phyloP scores from a whole-genome alignment of 2,329 filamentous ascomycete genomes.

The Blumeriella jaapii region DNA sequence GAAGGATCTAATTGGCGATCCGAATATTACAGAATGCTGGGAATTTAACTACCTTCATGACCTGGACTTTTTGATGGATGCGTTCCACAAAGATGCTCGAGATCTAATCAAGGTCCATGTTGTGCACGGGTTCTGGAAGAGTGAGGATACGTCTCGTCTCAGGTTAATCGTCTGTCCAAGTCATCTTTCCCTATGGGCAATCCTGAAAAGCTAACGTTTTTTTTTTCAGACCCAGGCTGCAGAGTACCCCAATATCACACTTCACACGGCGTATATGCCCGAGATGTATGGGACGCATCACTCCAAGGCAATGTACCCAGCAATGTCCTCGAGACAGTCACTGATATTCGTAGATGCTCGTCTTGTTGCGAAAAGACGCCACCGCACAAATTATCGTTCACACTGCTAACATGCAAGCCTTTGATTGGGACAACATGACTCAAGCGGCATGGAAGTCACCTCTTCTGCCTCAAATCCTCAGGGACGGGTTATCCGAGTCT shows the following conservation, averaged over 20 bases:
- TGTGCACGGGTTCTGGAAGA: slow-evolving; percentile 56
- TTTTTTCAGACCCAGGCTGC: slow-evolving; percentile 44
- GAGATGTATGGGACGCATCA: slow-evolving; percentile 81
- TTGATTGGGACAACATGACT: slow-evolving; percentile 81
- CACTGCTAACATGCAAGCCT: slow-evolving; percentile 82
- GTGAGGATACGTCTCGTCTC: slow-evolving; percentile 44
- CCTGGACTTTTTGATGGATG: slow-evolving; percentile 46
- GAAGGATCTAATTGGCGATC: slow-evolving; percentile 47
- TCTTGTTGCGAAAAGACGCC: slow-evolving; percentile 69
- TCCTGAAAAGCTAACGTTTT: background rate
- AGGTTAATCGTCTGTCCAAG: slow-evolving; percentile 34
- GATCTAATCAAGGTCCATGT: slow-evolving; percentile 43
- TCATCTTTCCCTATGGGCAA: background rate
- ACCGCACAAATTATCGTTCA: slow-evolving; percentile 72
- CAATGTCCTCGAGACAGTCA: background rate
- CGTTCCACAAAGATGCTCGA: slow-evolving; percentile 43
- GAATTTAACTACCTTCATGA: slow-evolving; percentile 45
- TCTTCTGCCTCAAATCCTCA: slow-evolving; percentile 39
- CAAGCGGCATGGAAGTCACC: slow-evolving; percentile 76
- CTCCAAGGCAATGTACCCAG: slow-evolving; percentile 22
- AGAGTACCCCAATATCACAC: slow-evolving; percentile 53
- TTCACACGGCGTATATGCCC: slow-evolving; percentile 67
- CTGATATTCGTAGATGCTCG: slow-evolving; percentile 56
- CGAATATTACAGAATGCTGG: slow-evolving; percentile 44
- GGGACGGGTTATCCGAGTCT: slow-evolving; percentile 1